phyloP scores from a whole-genome alignment of 2,329 filamentous ascomycete genomes.

The Fusarium ramigenum region DNA sequence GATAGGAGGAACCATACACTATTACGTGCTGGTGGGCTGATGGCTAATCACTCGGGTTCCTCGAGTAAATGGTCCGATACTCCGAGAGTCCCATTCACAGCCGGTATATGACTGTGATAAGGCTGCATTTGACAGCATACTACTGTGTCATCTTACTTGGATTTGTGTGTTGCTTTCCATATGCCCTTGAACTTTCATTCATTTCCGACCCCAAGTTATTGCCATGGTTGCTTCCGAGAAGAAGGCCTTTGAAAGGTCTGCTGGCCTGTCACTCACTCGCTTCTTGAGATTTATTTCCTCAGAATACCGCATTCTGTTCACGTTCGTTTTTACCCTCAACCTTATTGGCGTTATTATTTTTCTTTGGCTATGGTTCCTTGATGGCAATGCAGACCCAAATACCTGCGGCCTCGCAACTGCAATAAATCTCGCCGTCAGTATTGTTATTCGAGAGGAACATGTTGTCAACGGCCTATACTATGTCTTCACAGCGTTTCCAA shows the following conservation, averaged over 20 bases:
- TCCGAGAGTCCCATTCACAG: background rate
- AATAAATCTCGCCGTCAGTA: constrained; percentile 55
- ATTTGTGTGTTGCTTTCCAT: background rate
- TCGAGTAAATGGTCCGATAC: background rate
- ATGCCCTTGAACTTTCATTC: constrained; percentile 1
- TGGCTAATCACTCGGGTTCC: background rate
- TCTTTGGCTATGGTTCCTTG: constrained; percentile 34
- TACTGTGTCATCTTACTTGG: background rate
- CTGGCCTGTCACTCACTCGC: constrained; percentile 30
- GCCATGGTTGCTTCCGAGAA: constrained; percentile 5
- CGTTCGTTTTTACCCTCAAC: constrained; percentile 58
- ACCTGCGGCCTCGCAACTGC: constrained; percentile 51
- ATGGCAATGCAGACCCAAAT: constrained; percentile 43
- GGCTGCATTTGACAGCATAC: background rate
- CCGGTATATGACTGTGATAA: constrained; percentile 15
- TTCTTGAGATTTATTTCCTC: constrained; percentile 35
- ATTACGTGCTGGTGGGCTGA: constrained; percentile 4
- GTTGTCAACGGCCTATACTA: constrained; percentile 57
- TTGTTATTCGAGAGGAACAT: constrained; percentile 59
- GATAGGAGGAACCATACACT: background rate
- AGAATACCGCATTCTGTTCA: constrained; percentile 61
- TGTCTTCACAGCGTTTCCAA: constrained; percentile 50
- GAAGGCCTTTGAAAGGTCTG: background rate
- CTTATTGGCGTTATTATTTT: constrained; percentile 32
- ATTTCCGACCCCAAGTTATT: background rate